Base-by-base conservation (phyloP, 257 asterid species). In the Striga asiatica region DNA sequence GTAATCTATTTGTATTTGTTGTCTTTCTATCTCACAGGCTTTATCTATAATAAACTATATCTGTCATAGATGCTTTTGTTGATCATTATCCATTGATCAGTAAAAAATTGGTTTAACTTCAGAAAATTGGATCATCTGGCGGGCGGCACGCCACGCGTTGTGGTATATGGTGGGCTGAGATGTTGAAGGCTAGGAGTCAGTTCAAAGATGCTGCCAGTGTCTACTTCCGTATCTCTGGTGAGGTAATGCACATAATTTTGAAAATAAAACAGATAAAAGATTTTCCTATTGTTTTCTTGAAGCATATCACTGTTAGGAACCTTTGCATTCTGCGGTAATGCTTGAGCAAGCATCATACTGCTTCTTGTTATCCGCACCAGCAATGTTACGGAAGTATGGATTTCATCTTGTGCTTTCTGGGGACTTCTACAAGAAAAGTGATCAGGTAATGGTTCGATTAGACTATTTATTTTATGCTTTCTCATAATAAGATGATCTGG, bases 121-220 rank as follows among this genome's bases (percentile, higher is more conserved):
- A 92, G 99, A 88, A 81, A 78, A 63, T 78, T 47, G 94, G 98
- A 45, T 63, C 84, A 62, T 68, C 91, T 22, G 88, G 95, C 43
- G 69, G 80, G 66, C 70, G 76, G 67, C 81, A 88, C 41, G 94
- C 88, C 46, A 82, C 83, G 34, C 92, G 95, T 5, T 88, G 95
- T 76, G 99, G 99, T 64, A 93, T 92, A 49, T 92, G 99, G 99
- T 92, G 99, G 99, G 89, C 85, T 49, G 99, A 88, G 69, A 88
- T 92, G 94, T 72, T 88, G 63, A 92, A 84, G 77, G 89, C 86
- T 34, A 81, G 92, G 71, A 83, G 74, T 67, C 93, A 84, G 77
- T 76, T 76, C 68, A 92, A 81, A 72, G 99, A 92, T 39, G 99
- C 99, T 64, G 99, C 99, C 58, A 76, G 69, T 72, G 85, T 92